phyloP scores from a whole-genome alignment of 768 basidiomycete genomes.

The Erythrobasidium yunnanense region DNA sequence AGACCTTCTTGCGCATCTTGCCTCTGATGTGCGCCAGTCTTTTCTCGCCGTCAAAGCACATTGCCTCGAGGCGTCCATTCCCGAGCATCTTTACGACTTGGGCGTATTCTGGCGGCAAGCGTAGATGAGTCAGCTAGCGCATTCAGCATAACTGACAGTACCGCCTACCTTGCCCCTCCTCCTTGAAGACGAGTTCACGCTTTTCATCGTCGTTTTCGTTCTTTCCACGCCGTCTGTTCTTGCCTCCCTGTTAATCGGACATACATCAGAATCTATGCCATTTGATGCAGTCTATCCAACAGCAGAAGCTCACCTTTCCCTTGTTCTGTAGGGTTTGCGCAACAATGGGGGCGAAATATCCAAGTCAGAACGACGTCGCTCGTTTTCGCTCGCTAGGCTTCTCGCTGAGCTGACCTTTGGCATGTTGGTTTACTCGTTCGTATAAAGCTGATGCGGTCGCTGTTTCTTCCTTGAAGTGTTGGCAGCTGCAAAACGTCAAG shows the following conservation, averaged over 20 bases:
- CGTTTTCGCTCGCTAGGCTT: background rate
- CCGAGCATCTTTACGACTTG: slow-evolving; percentile 98
- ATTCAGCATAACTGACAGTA: background rate
- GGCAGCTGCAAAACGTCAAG: background rate
- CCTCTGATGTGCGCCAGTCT: slow-evolving; percentile 94
- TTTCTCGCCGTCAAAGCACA: slow-evolving; percentile 97
- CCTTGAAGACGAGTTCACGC: slow-evolving; percentile 94
- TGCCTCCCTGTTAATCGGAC: slow-evolving; percentile 67
- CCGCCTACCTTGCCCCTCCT: slow-evolving; percentile 71
- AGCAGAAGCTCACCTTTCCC: slow-evolving; percentile 24
- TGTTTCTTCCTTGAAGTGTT: background rate
- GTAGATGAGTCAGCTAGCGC: background rate
- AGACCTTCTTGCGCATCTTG: slow-evolving; percentile 99
- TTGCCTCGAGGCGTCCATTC: slow-evolving; percentile 88
- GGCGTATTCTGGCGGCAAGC: slow-evolving; percentile 62
- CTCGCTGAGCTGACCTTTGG: slow-evolving; percentile 8
- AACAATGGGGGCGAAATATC: background rate
- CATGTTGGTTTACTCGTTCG: background rate
- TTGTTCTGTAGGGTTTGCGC: slow-evolving; percentile 26
- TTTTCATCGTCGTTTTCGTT: slow-evolving; percentile 99
- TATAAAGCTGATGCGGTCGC: background rate
- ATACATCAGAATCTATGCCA: background rate
- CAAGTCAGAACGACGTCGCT: background rate
- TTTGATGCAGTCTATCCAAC: background rate
- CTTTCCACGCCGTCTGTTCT: slow-evolving; percentile 98